Evolutionary conservation across 2,329 filamentous ascomycete species (phyloP).

Genomic region (Cucurbitaria berberidis): DNA sequence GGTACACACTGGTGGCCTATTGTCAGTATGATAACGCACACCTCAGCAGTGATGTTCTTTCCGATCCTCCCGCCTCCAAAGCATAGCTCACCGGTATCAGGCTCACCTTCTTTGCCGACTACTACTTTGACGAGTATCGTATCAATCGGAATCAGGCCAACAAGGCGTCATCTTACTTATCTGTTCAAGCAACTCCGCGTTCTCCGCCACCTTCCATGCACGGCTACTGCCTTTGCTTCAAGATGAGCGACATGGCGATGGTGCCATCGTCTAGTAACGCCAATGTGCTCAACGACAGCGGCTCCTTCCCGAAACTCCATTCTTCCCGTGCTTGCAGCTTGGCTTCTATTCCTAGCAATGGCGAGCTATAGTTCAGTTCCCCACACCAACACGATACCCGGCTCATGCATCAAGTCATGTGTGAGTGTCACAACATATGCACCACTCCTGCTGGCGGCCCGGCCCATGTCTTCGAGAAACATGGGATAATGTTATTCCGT

Average conservation of each 20-base stretch:
- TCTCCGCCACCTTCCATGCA: background rate
- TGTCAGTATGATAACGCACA: background rate
- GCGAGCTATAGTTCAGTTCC: background rate
- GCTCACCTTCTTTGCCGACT: background rate
- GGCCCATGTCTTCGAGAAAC: conserved; percentile 10
- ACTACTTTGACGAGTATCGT: background rate
- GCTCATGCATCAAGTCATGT: background rate
- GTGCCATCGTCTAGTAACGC: background rate
- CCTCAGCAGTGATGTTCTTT: background rate
- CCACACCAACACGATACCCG: background rate
- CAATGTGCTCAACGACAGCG: background rate
- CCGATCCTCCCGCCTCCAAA: background rate
- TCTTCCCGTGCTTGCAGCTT: background rate
- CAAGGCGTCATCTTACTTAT: background rate
- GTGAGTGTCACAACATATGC: conserved; percentile 4
- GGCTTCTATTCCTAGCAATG: background rate
- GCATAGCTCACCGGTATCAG: background rate
- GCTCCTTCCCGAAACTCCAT: background rate
- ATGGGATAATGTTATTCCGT: background rate
- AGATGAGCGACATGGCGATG: background rate
- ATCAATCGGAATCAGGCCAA: background rate
- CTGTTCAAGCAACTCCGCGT: background rate
- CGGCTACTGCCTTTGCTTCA: background rate
- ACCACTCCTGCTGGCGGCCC: background rate
- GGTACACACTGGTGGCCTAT: background rate